These are phyloP conservation scores for Schizochytrium sp. DNA, from an alignment of 108 stramenopile species.

Conservation along the genomic window DNA sequence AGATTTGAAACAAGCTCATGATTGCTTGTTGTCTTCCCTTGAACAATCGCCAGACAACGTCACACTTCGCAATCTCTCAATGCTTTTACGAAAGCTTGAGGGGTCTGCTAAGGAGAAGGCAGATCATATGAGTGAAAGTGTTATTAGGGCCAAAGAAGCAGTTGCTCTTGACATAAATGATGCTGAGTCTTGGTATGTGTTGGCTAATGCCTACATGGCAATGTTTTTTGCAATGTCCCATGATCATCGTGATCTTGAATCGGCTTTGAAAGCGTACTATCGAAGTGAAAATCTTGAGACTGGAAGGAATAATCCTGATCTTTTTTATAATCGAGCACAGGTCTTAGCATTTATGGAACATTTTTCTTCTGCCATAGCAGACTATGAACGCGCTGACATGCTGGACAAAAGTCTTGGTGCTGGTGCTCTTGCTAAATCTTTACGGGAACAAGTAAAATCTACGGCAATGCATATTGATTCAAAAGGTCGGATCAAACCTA, in stretches of 20 bases:
- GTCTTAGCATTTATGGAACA: slow-evolving; percentile 68
- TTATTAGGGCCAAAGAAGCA: slow-evolving; percentile 66
- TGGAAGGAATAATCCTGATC: slow-evolving; percentile 66
- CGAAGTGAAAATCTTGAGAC: neutral
- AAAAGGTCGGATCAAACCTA: slow-evolving; percentile 45
- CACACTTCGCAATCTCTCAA: slow-evolving; percentile 66
- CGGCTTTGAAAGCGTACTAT: slow-evolving; percentile 68
- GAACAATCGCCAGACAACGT: slow-evolving; percentile 60
- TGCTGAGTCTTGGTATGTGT: slow-evolving; percentile 70
- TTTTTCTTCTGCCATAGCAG: slow-evolving; percentile 63
- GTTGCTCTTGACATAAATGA: slow-evolving; percentile 63
- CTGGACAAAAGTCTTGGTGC: slow-evolving; percentile 64
- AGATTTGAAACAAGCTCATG: slow-evolving; percentile 61
- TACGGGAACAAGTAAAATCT: slow-evolving; percentile 49
- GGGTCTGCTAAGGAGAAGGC: slow-evolving; percentile 38
- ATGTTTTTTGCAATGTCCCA: slow-evolving; percentile 63
- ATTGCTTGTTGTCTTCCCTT: slow-evolving; percentile 65
- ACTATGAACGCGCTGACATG: slow-evolving; percentile 56
- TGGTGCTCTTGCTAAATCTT: neutral
- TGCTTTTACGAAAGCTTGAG: slow-evolving; percentile 64
- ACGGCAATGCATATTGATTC: slow-evolving; percentile 44
- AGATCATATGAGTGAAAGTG: slow-evolving; percentile 60
- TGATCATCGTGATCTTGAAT: slow-evolving; percentile 62
- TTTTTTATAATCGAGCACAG: slow-evolving; percentile 68
- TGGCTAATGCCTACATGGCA: slow-evolving; percentile 70